Base-by-base conservation (phyloP, 179 eudicot species). In the Spergularia azorica region DNA sequence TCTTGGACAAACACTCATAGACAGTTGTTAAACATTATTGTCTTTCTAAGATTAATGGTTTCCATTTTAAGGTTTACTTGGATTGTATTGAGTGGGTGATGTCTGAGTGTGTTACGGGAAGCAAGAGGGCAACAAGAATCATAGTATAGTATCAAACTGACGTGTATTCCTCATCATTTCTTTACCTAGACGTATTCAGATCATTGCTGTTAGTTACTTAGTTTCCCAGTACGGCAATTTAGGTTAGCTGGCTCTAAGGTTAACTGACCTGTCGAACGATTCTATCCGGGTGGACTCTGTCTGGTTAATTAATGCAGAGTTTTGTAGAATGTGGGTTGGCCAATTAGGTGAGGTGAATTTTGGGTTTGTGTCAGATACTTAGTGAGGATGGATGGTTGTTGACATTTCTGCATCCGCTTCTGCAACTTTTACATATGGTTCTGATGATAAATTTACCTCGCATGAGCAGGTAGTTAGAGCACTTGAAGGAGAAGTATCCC, bases 401-500 rank as follows among this genome's bases (percentile, higher is more conserved):
- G 39, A 26, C 9, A 61, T 13, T 50, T 43, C 58, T 41, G 61
- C 38, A 36, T 68, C 26, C 11, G 2, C 16, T 14, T 36, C 12
- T 3, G 70, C 26, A n/a, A 66, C 69, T 21, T 76, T 8, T 43
- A 50, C 21, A 21, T 15, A 38, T 58, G 32, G 26, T 70, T 64
- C 70, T 77, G 69, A 83, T 59, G 54, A 8, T n/a, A 15, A 48
- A 58, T 14, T 39, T 17, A 80, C 61, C 67, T 51, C 56, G 18
- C 70, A 11, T 79, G 79, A 58, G 61, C 91, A 95, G 99, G 92
- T 92, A 15, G 96, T 94, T 48, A 87, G 99, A 74, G 99, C 97
- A 21, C 80, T 96, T 78, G 99, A 96, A 85, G 99, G 97, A 78
- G 94, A 91, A 63, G 89, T 90, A n/a, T 93, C 98, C 8, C 81